These are phyloP conservation scores for Lanmaoa rubissima DNA, from an alignment of 768 basidiomycete genomes.

Conservation along the genomic window DNA sequence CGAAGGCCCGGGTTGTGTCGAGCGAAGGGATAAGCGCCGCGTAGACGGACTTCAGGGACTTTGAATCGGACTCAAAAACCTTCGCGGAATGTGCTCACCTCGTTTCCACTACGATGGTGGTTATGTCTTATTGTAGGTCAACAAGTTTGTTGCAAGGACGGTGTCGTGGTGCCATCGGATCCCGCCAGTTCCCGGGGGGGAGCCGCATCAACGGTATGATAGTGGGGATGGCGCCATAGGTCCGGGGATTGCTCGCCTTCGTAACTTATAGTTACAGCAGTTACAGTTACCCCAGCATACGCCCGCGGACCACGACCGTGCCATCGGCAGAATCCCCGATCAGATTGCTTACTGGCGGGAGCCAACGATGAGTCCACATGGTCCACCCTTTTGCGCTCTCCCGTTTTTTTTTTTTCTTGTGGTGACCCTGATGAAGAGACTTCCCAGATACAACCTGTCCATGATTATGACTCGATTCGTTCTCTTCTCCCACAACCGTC, in stretches of 20 bases:
- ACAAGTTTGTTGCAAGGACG: not conserved
- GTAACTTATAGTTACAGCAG: not conserved
- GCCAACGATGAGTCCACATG: not conserved
- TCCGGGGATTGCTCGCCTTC: not conserved
- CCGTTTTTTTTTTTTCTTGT: not conserved
- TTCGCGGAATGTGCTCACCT: slow-evolving; percentile 10
- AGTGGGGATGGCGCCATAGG: not conserved
- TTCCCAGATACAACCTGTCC: not conserved
- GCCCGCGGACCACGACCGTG: slow-evolving; percentile 1
- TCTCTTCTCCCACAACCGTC: not conserved
- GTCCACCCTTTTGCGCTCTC: not conserved
- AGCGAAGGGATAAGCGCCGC: not conserved
- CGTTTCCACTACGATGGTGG: no score
- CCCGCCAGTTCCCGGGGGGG: not conserved
- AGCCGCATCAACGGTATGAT: not conserved
- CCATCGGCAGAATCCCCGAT: not conserved
- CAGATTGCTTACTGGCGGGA: not conserved
- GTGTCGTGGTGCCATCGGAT: not conserved
- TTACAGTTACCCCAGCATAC: not conserved
- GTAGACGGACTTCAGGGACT: not conserved
- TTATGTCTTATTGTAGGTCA: not conserved
- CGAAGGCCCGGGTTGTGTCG: no score
- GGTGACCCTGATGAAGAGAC: not conserved
- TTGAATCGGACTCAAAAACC: slow-evolving; percentile 23
- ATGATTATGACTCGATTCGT: not conserved